These are phyloP conservation scores for Ceratocystis ficicola DNA, from an alignment of 2,329 filamentous ascomycete species.

Conservation along the genomic window DNA sequence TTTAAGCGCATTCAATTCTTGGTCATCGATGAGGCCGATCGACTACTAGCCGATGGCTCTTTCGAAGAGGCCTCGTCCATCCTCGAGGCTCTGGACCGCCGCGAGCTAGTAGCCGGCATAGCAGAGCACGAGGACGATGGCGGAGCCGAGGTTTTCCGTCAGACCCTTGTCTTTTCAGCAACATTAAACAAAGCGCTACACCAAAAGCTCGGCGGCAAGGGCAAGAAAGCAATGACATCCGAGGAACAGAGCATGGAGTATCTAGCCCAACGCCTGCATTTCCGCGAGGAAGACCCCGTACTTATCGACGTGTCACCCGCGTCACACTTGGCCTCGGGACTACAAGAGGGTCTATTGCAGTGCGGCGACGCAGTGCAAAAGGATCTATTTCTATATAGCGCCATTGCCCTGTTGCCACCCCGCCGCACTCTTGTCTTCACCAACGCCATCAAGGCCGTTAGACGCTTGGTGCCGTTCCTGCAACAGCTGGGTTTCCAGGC, in stretches of 20 bases:
- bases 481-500: slow-evolving; percentile 68
- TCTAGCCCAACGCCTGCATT: slow-evolving; percentile 55
- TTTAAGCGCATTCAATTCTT: slow-evolving; percentile 69
- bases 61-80: slow-evolving; percentile 93
- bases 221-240: slow-evolving; percentile 40
- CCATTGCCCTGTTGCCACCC: slow-evolving; percentile 70
- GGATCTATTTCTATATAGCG: slow-evolving; percentile 85
- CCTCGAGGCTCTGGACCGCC: slow-evolving; percentile 62
- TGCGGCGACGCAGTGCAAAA: slow-evolving; percentile 81
- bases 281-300: slow-evolving; percentile 69
- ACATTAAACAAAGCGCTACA: slow-evolving; percentile 89
- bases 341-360: slow-evolving; percentile 84
- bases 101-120: slow-evolving; percentile 40
- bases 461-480: slow-evolving; percentile 71
- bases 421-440: slow-evolving; percentile 81
- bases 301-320: slow-evolving; percentile 87
- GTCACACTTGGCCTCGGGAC: slow-evolving; percentile 71
- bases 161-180: slow-evolving; percentile 92
- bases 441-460: slow-evolving; percentile 88
- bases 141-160: slow-evolving; percentile 41
- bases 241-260: slow-evolving; percentile 84
- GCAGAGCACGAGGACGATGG: slow-evolving; percentile 42
- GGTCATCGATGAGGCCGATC: slow-evolving; percentile 88
- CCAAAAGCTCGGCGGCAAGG: slow-evolving; percentile 75
- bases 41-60: slow-evolving; percentile 80